Conservation (phyloP, 2,329 filamentous ascomycete species). For the Mycosphaerelloides madeirae region DNA sequence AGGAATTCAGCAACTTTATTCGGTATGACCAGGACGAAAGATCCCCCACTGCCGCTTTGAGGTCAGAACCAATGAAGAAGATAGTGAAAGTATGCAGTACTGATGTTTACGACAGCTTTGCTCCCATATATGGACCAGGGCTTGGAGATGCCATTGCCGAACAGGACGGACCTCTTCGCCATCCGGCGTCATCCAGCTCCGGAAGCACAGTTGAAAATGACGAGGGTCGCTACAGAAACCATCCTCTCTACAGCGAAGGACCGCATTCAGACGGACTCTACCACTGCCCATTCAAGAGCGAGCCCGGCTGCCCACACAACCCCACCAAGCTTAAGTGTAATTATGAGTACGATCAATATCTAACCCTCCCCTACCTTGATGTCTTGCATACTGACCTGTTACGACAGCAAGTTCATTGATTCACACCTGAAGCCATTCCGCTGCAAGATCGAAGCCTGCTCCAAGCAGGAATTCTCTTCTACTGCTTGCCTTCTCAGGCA, state of each 20-base stretch:
- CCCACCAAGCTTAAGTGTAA: constrained; percentile 97
- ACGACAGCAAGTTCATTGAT: constrained; percentile 84
- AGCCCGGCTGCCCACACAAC: constrained; percentile 74
- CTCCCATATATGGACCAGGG: constrained; percentile 3
- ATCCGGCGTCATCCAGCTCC: constrained; percentile 9
- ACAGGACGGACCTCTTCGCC: constrained; percentile 7
- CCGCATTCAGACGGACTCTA: constrained; percentile 73
- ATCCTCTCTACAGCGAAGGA: constrained; percentile 65
- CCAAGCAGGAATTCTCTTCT: constrained; percentile 85
- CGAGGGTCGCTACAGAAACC: constrained; percentile 41
- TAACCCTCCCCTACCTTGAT: constrained; percentile 9
- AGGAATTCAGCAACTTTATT: constrained; percentile 27
- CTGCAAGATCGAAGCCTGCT: constrained; percentile 80
- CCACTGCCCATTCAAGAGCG: constrained; percentile 79
- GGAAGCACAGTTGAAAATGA: constrained; percentile 22
- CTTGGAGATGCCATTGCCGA: constrained; percentile 7
- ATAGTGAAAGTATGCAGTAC: constrained; percentile 4
- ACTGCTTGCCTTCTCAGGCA: constrained; percentile 92
- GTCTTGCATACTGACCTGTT: constrained; percentile 2
- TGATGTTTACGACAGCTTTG: constrained; percentile 19
- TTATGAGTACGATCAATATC: constrained; percentile 71
- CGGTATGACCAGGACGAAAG: constrained; percentile 28
- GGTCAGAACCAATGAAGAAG: constrained; percentile 20
- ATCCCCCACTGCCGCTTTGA: constrained; percentile 10
- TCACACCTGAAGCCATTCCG: constrained; percentile 95